A percentile compares a stretch with the other conserved stretches of the same genome.
These are phyloP conservation scores for Pseudofabraea citricarpa DNA, from an alignment of 2,329 filamentous ascomycete genomes.

Conservation along the genomic window DNA sequence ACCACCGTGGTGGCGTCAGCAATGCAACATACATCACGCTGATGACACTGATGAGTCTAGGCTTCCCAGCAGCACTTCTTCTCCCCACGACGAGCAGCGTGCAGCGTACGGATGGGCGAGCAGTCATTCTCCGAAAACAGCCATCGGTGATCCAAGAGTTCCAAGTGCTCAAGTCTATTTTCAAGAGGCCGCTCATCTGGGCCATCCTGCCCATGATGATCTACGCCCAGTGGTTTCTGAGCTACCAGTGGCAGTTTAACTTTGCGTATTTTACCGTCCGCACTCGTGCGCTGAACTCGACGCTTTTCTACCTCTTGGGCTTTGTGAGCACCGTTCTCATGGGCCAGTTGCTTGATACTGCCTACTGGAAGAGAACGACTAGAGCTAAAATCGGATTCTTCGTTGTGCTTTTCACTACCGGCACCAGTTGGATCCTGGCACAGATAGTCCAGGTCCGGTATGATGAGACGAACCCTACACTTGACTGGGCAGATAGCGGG, in stretches of 20 bases:
- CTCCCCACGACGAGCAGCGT: constrained; percentile 7
- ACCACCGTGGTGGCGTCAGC: constrained; percentile 10
- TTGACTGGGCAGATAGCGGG: constrained; percentile 9
- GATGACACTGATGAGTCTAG: constrained; percentile 15
- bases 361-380: constrained; percentile 2
- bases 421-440: constrained; percentile 12
- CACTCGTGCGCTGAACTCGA: constrained; percentile 9
- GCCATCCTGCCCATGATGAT: constrained; percentile 10
- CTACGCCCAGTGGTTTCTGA: constrained; percentile 9
- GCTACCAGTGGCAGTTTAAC: constrained; percentile 17
- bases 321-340: constrained; percentile 5
- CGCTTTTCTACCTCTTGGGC: constrained; percentile 6
- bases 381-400: constrained; percentile 10
- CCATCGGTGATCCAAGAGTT: constrained; percentile 6
- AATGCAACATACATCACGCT: constrained; percentile 11
- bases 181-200: constrained; percentile 4
- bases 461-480: constrained; percentile 4
- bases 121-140: constrained; percentile 6
- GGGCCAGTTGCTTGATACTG: constrained; percentile 13
- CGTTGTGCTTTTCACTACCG: constrained; percentile 5
- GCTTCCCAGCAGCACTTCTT: constrained; percentile 9
- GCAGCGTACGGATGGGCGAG: constrained; percentile 11
- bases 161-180: constrained; percentile 4
- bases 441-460: constrained; percentile 12
- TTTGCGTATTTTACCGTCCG: constrained; percentile 16